Evolutionary conservation across 2,329 filamentous ascomycete genomes (phyloP).

Genomic region (Aspergillus fijiensis): DNA sequence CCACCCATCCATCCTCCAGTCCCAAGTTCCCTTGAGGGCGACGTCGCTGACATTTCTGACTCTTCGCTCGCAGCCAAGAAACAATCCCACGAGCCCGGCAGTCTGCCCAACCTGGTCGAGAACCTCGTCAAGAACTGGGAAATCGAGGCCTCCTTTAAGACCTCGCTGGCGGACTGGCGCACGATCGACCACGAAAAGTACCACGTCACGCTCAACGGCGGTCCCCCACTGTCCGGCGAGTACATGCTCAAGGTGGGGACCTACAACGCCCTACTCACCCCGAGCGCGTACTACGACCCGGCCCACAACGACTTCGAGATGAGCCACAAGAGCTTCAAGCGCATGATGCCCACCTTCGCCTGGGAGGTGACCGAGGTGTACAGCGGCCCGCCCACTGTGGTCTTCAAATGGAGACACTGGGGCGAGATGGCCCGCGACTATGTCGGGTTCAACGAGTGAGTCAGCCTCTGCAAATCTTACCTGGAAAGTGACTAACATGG

Average conservation of each 20-base stretch:
- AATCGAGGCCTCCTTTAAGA: constrained; percentile 69
- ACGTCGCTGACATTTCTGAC: not conserved
- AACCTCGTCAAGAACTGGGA: constrained; percentile 75
- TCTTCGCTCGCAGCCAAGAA: constrained; percentile 51
- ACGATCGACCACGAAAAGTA: constrained; percentile 62
- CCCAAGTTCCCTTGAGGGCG: too few species aligned
- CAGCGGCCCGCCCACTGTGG: constrained; percentile 61
- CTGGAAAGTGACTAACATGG: not conserved
- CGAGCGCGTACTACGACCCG: constrained; percentile 65
- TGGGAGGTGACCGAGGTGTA: constrained; percentile 71
- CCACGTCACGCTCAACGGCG: constrained; percentile 64
- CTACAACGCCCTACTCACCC: constrained; percentile 66
- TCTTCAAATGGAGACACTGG: constrained; percentile 69
- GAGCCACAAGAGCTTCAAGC: constrained; percentile 69
- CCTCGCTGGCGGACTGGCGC: constrained; percentile 60
- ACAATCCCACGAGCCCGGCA: constrained; percentile 55
- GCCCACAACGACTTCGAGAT: constrained; percentile 60
- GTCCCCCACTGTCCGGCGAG: constrained; percentile 55
- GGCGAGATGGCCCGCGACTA: constrained; percentile 67
- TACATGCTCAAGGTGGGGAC: constrained; percentile 68
- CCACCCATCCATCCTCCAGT: too few species aligned
- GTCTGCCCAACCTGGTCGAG: constrained; percentile 61
- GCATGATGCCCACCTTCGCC: constrained; percentile 71
- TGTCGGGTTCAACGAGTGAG: constrained; percentile 62
- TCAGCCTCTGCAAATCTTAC: too few species aligned